Evolutionary conservation across 1,284 basidiomycete genomes (phyloP).

Genomic region (Rugosomyces carneus): DNA sequence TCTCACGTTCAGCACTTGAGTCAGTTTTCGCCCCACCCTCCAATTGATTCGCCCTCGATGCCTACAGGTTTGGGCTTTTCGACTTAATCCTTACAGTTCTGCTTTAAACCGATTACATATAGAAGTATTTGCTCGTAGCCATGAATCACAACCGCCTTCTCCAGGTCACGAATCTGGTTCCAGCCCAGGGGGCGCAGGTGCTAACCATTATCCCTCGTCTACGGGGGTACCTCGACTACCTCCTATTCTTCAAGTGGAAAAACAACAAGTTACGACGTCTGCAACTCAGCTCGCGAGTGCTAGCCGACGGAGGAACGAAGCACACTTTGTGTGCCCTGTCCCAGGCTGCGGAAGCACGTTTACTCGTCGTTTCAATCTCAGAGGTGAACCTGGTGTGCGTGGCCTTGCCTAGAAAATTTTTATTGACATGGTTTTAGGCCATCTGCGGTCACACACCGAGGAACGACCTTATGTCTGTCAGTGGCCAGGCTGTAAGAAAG

Average conservation of each 20-base stretch:
- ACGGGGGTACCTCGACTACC: slow-evolving; percentile 62
- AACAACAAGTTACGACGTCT: slow-evolving; percentile 88
- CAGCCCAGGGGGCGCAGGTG: slow-evolving; percentile 32
- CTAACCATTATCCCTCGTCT: slow-evolving; percentile 50
- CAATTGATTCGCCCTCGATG: slow-evolving; percentile 19
- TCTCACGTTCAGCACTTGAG: slow-evolving; percentile 24
- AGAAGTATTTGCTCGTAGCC: slow-evolving; percentile 42
- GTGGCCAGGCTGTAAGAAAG: slow-evolving; percentile 90
- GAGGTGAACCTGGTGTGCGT: slow-evolving; percentile 41
- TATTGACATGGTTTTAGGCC: slow-evolving; percentile 49
- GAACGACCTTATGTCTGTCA: slow-evolving; percentile 91
- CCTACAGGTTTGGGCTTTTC: slow-evolving; percentile 16
- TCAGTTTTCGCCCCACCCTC: slow-evolving; percentile 25
- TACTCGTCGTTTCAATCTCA: slow-evolving; percentile 79
- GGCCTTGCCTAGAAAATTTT: slow-evolving; percentile 15
- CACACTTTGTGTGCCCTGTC: slow-evolving; percentile 88
- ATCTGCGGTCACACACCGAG: slow-evolving; percentile 94
- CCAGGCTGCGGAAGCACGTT: slow-evolving; percentile 95
- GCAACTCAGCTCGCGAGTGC: slow-evolving; percentile 93
- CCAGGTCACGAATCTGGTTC: slow-evolving; percentile 21
- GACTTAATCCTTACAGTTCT: slow-evolving; percentile 19
- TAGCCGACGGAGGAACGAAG: slow-evolving; percentile 84
- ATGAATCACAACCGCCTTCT: slow-evolving; percentile 26
- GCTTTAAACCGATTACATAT: slow-evolving; percentile 32
- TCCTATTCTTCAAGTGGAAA: slow-evolving; percentile 81